Conservation (phyloP, 2,329 filamentous ascomycete species). For the Aspergillus pseudoviridinutans region DNA sequence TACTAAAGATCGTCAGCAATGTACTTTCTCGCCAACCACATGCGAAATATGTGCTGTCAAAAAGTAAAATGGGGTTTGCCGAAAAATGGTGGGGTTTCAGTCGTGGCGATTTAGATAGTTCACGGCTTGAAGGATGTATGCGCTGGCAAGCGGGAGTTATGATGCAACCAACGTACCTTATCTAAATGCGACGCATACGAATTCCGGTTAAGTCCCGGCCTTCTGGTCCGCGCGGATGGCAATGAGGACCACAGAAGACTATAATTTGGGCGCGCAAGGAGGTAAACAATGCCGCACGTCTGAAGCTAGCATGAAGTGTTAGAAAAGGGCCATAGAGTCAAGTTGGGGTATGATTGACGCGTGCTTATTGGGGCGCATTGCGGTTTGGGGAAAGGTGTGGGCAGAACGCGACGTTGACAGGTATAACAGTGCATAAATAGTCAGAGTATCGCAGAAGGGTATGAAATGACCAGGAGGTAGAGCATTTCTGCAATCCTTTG, state of each 20-base stretch:
- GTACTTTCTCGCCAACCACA: constrained; percentile 13
- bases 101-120: constrained; percentile 26
- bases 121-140: constrained; percentile 34
- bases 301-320: constrained; percentile 9
- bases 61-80: constrained; percentile 8
- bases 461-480: background rate
- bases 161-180: constrained; percentile 37
- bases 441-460: constrained; percentile 1
- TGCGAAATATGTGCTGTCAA: constrained; percentile 27
- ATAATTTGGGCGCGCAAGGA: background rate
- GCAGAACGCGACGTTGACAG: constrained; percentile 14
- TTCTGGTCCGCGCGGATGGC: constrained; percentile 13
- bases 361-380: constrained; percentile 22
- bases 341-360: constrained; percentile 16
- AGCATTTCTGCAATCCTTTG: constrained; percentile 1
- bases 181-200: constrained; percentile 29
- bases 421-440: constrained; percentile 13
- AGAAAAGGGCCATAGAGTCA: constrained; percentile 9
- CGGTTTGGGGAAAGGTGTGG: constrained; percentile 6
- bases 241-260: constrained; percentile 1
- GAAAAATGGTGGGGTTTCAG: constrained; percentile 17
- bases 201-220: constrained; percentile 18
- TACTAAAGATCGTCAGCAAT: constrained; percentile 23
- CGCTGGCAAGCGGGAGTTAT: constrained; percentile 35
- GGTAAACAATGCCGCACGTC: constrained; percentile 5